Conservation (phyloP, 1,284 basidiomycete species). For the Ceratobasidium sp. region DNA sequence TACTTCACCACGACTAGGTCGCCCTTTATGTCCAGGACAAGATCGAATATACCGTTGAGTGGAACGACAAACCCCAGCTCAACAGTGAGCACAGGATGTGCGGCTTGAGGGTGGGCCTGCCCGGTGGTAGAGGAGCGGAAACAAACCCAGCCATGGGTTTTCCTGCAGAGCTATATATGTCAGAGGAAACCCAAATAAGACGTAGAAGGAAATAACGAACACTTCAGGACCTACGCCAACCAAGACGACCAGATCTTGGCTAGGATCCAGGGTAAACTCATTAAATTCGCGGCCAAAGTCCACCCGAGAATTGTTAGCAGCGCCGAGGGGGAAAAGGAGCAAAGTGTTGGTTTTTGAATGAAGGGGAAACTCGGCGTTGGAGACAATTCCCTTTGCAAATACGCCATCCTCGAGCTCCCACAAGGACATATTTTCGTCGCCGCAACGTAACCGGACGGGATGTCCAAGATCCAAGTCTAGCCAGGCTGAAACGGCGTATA, state of each 20-base stretch:
- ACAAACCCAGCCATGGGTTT: neutral
- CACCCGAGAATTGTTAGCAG: neutral
- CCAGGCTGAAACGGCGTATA: neutral
- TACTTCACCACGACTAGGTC: constrained; percentile 5
- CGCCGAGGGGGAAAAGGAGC: neutral
- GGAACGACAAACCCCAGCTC: neutral
- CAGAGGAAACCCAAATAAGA: neutral
- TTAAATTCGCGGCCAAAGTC: neutral
- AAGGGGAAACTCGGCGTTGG: no score
- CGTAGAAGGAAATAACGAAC: neutral
- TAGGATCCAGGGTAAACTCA: constrained; percentile 11
- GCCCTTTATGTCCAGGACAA: constrained; percentile 4
- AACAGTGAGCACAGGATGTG: neutral
- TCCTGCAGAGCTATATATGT: neutral
- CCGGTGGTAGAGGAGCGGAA: constrained; percentile 7
- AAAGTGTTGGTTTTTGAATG: neutral
- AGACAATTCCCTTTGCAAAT: neutral
- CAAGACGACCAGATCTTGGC: constrained; percentile 10
- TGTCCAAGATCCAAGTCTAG: neutral
- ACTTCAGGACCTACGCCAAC: neutral
- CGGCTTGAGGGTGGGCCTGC: neutral
- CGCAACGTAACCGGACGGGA: neutral
- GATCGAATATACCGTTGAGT: neutral
- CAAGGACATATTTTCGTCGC: neutral
- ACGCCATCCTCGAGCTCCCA: neutral